Conservation (phyloP, 371 early-diverging fungal species). For the Mucor piriformis region DNA sequence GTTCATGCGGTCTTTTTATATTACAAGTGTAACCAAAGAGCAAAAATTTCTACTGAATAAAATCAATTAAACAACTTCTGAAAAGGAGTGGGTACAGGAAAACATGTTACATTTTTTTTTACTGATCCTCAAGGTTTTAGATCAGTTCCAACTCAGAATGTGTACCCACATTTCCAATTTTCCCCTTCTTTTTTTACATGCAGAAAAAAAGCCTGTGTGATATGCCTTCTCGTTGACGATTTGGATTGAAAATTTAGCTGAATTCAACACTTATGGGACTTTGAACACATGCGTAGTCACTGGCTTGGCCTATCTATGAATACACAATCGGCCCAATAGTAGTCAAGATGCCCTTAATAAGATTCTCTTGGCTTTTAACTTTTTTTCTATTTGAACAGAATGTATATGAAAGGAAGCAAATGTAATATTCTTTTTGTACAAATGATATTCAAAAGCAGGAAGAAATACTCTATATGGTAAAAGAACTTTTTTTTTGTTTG, state of each 20-base stretch:
- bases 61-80: too few species aligned
- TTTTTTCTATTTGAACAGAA: background rate
- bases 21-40: background rate
- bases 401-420: too few species aligned
- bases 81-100: background rate
- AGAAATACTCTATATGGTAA: constrained; percentile 10
- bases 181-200: too few species aligned
- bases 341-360: too few species aligned
- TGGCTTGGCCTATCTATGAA: too few species aligned
- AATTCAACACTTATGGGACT: too few species aligned
- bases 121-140: constrained; percentile 16
- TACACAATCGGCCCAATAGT: too few species aligned
- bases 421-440: too few species aligned
- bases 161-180: background rate
- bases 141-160: constrained; percentile 12
- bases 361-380: background rate
- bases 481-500: background rate
- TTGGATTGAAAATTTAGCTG: too few species aligned
- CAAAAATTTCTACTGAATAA: background rate
- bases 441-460: constrained; percentile 8
- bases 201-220: too few species aligned
- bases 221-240: too few species aligned
- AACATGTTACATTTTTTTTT: constrained; percentile 7
- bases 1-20: constrained; percentile 3
- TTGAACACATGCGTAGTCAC: too few species aligned